Percentiles rank a stretch among this genome's conserved stretches.
Evolutionary conservation across 2,329 filamentous ascomycete genomes (phyloP).

Genomic region (Sarocladium kiliense): DNA sequence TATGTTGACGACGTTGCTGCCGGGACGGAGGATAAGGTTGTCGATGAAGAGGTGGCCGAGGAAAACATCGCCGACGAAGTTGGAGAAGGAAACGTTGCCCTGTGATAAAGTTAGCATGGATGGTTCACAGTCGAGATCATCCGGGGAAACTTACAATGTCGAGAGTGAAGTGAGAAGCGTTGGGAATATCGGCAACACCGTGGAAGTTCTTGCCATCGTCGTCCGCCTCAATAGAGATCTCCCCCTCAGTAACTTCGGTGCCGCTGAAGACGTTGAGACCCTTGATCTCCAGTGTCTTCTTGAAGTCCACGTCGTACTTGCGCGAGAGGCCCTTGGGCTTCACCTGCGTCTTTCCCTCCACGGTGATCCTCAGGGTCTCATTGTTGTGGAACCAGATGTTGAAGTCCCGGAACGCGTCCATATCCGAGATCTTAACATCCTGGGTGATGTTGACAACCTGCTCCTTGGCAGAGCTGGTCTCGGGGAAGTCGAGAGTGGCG

Average conservation of each 20-base stretch:
- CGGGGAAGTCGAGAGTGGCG: constrained; percentile 44
- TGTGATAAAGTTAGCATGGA: constrained; percentile 20
- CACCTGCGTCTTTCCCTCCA: constrained; percentile 48
- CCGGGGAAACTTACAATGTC: constrained; percentile 50
- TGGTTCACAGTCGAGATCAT: too few species aligned
- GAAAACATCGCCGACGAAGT: constrained; percentile 43
- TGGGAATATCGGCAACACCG: constrained; percentile 55
- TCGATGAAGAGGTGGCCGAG: constrained; percentile 55
- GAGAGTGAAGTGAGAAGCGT: constrained; percentile 58
- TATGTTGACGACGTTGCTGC: constrained; percentile 51
- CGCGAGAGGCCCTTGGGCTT: constrained; percentile 43
- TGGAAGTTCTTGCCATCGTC: constrained; percentile 54
- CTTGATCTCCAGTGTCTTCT: constrained; percentile 47
- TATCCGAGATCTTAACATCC: constrained; percentile 38
- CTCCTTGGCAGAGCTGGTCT: constrained; percentile 41
- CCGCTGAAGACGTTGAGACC: constrained; percentile 53
- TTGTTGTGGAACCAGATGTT: constrained; percentile 49
- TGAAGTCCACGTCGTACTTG: constrained; percentile 47
- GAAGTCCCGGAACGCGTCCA: constrained; percentile 47
- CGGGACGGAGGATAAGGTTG: constrained; percentile 54
- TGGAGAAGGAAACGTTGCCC: constrained; percentile 60
- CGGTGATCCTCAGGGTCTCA: constrained; percentile 42
- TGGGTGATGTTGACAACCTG: constrained; percentile 50
- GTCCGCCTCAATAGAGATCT: constrained; percentile 30
- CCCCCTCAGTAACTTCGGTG: constrained; percentile 44